Conservation (phyloP, 164 flowering plant species). For the Vitis rotundifolia region DNA sequence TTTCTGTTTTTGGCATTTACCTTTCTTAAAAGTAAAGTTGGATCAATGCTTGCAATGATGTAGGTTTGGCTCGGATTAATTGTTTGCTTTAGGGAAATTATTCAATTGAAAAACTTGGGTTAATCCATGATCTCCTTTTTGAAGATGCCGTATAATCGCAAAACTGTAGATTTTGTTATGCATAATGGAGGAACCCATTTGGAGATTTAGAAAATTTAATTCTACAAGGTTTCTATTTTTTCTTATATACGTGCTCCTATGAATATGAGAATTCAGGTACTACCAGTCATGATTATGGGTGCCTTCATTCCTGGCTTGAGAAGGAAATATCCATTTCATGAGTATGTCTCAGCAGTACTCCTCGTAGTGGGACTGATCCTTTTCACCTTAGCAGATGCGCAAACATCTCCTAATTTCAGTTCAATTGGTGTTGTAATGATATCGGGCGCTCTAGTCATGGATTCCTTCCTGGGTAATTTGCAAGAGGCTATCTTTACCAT, state of each 20-base stretch:
- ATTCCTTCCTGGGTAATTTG: constrained; percentile 71
- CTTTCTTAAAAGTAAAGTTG: no score
- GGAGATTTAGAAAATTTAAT: not conserved
- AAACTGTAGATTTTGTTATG: no score
- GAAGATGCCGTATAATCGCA: no score
- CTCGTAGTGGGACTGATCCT: constrained; percentile 71
- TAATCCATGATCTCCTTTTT: no score
- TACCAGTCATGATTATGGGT: constrained; percentile 89
- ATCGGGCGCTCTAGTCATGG: constrained; percentile 68
- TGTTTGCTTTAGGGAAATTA: no score
- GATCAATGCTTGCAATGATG: no score
- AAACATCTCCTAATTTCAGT: constrained; percentile 75
- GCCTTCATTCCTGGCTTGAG: constrained; percentile 78
- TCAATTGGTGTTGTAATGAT: constrained; percentile 74
- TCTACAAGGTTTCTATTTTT: not conserved
- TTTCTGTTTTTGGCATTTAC: no score
- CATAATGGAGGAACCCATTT: not conserved
- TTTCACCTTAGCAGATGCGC: constrained; percentile 79
- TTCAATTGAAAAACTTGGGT: no score
- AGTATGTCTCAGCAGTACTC: constrained; percentile 65
- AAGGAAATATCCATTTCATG: constrained; percentile 64
- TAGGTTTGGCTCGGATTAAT: no score
- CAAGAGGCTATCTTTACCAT: constrained; percentile 79
- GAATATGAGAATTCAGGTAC: constrained; percentile 41
- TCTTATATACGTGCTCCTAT: not conserved